Conservation (phyloP, 2,329 filamentous ascomycete genomes). For the Alternaria rosae region DNA sequence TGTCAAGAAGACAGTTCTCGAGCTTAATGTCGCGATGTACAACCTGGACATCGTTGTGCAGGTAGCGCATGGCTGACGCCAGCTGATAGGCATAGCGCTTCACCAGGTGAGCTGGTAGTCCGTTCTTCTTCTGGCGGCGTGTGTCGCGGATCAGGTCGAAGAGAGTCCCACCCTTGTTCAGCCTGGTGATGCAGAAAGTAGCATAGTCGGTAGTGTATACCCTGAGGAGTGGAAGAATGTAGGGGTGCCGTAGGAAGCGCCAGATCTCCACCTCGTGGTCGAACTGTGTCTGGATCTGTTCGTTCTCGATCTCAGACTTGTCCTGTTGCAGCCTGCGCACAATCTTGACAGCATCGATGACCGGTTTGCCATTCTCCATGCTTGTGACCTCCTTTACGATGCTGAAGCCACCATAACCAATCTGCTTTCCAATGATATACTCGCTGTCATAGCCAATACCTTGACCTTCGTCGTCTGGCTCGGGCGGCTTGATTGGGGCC, state of each 20-base stretch:
- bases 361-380: constrained; percentile 61
- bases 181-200: constrained; percentile 72
- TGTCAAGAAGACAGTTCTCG: constrained; percentile 71
- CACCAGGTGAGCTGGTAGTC: constrained; percentile 60
- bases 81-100: constrained; percentile 69
- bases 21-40: constrained; percentile 74
- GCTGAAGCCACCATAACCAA: constrained; percentile 72
- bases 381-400: constrained; percentile 72
- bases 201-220: constrained; percentile 73
- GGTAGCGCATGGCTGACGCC: constrained; percentile 69
- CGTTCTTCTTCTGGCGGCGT: constrained; percentile 52
- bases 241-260: constrained; percentile 68
- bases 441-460: constrained; percentile 66
- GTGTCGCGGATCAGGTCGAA: constrained; percentile 68
- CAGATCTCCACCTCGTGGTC: constrained; percentile 74
- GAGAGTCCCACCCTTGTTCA: constrained; percentile 69
- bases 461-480: constrained; percentile 72
- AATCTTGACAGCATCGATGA: constrained; percentile 71
- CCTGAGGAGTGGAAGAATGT: constrained; percentile 68
- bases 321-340: constrained; percentile 66
- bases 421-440: constrained; percentile 72
- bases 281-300: constrained; percentile 70
- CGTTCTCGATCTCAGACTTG: constrained; percentile 67
- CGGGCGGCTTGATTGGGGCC: constrained; percentile 50
- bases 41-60: constrained; percentile 71